A percentile compares a stretch with the other conserved stretches of the same genome.
Conservation (phyloP, 2,329 filamentous ascomycete species). For the Botrytis aclada region DNA sequence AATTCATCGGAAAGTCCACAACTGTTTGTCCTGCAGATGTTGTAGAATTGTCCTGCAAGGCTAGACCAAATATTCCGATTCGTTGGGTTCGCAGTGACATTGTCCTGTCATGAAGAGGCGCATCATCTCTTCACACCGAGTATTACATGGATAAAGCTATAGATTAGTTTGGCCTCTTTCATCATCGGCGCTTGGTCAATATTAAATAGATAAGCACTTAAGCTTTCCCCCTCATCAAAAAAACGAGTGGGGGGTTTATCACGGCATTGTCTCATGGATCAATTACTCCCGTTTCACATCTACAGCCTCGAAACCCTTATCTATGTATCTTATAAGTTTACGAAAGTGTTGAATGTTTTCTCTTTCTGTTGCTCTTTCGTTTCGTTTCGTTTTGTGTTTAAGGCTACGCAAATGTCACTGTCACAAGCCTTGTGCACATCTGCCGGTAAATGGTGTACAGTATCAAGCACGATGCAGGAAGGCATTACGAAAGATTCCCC, state of each 20-base stretch:
- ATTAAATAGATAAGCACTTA: conserved; percentile 10
- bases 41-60: conserved; percentile 10
- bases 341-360: conserved; percentile 11
- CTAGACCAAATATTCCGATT: conserved; percentile 7
- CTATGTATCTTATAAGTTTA: conserved; percentile 9
- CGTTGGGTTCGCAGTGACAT: not conserved
- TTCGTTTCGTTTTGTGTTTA: not conserved
- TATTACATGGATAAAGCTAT: conserved; percentile 5
- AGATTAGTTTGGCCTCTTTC: not conserved
- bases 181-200: not conserved
- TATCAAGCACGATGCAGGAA: conserved; percentile 16
- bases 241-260: conserved; percentile 9
- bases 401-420: conserved; percentile 14
- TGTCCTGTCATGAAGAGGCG: conserved; percentile 9
- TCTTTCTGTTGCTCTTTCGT: not conserved
- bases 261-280: conserved; percentile 15
- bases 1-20: conserved; percentile 1
- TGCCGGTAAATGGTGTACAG: conserved; percentile 8
- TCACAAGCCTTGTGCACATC: conserved; percentile 20
- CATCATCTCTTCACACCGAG: conserved; percentile 6
- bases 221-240: conserved; percentile 10
- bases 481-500: conserved; percentile 3
- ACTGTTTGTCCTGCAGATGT: conserved; percentile 5
- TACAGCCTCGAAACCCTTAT: conserved; percentile 19
- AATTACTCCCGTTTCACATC: conserved; percentile 23